These are phyloP conservation scores for Gracilaria gracilis DNA, from an alignment of 23 red algal species.

Conservation along the genomic window DNA sequence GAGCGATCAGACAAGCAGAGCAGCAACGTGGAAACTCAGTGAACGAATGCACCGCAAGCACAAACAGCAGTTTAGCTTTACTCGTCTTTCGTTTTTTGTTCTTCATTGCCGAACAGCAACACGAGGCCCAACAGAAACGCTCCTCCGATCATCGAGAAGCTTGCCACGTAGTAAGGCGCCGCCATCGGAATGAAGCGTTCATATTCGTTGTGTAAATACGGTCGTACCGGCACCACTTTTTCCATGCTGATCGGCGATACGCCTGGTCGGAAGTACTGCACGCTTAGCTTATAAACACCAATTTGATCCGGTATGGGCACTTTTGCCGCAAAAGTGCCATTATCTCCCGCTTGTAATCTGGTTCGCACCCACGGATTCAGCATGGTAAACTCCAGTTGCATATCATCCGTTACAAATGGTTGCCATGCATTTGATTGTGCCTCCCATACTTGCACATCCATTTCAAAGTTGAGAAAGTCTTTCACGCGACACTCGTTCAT, in stretches of 20 bases:
- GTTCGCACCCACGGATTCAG: slow-evolving; percentile 91
- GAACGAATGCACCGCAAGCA: background rate
- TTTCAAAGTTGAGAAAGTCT: slow-evolving; percentile 74
- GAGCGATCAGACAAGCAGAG: background rate
- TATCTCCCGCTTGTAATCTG: background rate
- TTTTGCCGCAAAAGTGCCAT: slow-evolving; percentile 66
- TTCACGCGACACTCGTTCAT: slow-evolving; percentile 68
- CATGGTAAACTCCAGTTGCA: slow-evolving; percentile 93
- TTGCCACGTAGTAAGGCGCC: slow-evolving; percentile 89
- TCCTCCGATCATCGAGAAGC: slow-evolving; percentile 77
- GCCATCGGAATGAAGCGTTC: slow-evolving; percentile 90
- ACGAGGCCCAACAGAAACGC: slow-evolving; percentile 78
- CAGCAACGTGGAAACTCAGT: background rate
- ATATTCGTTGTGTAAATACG: slow-evolving; percentile 98
- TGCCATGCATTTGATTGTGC: slow-evolving; percentile 50
- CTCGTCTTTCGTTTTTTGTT: slow-evolving; percentile 21
- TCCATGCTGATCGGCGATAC: slow-evolving; percentile 61
- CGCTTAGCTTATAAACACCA: slow-evolving; percentile 88
- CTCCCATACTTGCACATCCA: slow-evolving; percentile 86
- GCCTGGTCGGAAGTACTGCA: slow-evolving; percentile 88
- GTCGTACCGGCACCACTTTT: slow-evolving; percentile 80
- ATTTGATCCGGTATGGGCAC: slow-evolving; percentile 80
- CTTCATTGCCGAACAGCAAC: slow-evolving; percentile 61
- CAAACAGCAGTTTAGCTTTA: background rate
- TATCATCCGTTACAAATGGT: slow-evolving; percentile 69